These are phyloP conservation scores for Hansenula lynferdii DNA, from an alignment of 1,139 yeast genomes.

Conservation along the genomic window DNA sequence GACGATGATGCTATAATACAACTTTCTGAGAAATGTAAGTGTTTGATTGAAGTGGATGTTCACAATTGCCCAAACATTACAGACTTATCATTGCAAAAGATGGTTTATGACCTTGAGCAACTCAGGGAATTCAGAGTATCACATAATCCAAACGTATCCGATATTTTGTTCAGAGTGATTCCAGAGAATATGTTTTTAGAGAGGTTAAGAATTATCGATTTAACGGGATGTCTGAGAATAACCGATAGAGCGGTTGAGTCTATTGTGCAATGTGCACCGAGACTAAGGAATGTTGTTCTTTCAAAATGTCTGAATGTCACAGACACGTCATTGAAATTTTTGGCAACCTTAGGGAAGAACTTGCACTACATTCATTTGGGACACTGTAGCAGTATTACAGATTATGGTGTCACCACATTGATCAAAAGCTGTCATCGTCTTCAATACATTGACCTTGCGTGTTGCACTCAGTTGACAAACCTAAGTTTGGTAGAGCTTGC, in stretches of 20 bases:
- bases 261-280: conserved; percentile 74
- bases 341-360: conserved; percentile 72
- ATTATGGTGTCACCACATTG: conserved; percentile 73
- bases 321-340: conserved; percentile 71
- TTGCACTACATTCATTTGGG: conserved; percentile 91
- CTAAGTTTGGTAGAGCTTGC: conserved; percentile 76
- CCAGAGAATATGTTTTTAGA: conserved; percentile 27
- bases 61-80: conserved; percentile 77
- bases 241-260: conserved; percentile 77
- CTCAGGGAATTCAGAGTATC: conserved; percentile 82
- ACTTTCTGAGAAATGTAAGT: conserved; percentile 66
- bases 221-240: conserved; percentile 78
- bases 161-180: conserved; percentile 41
- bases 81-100: conserved; percentile 52
- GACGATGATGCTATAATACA: conserved; percentile 63
- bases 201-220: conserved; percentile 71
- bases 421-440: conserved; percentile 79
- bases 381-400: conserved; percentile 89
- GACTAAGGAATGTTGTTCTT: conserved; percentile 78
- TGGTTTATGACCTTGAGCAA: conserved; percentile 63
- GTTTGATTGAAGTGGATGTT: conserved; percentile 85
- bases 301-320: conserved; percentile 89
- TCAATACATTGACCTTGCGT: conserved; percentile 92
- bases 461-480: conserved; percentile 88
- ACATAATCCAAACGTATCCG: conserved; percentile 66